Evolutionary conservation across 1,284 basidiomycete genomes (phyloP), one percentile per base, ranked within the genome.

Genomic region (Trametes hirsuta): DNA sequence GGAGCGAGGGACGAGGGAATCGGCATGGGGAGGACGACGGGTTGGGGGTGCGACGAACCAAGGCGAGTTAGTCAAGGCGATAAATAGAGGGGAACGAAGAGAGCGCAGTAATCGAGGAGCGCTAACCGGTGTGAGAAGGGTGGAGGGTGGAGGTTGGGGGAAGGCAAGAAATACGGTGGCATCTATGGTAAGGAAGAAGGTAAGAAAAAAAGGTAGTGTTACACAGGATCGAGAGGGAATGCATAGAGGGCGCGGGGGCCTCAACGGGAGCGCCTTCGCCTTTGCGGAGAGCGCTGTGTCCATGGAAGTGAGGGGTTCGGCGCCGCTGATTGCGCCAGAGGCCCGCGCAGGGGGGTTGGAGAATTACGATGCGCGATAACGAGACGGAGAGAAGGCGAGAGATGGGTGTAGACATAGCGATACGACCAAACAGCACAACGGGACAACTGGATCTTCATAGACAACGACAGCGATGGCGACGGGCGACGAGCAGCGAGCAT

Each of bases 1-100:
- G 34, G n/a, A 18, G 46, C 41, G 12, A 11, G 9, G 15, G 49
- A 30, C 21, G 42, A 46, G 53, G 30, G 30, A 18, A 18, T 18
- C 18, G 18, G 18, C 18, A 18, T 18, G 30, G 30, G 30, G 47
- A 35, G 42, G 30, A 18, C 37, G 37, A 21, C 25, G 8, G 42
- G 42, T 14, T 21, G 35, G 48, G 35, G 48, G 37, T 50, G 44
- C 40, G 45, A 25, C 49, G 48, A 61, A 61, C 47, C 61, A 62
- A 65, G 49, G 45, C 42, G 52, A 54, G 58, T 52, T 60, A 65
- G 58, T 61, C 64, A 65, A 65, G 47, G 61, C 25, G 53, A 65
- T 62, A 62, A 63, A 65, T 65, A 65, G 50, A n/a, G 9, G n/a
- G 46, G 49, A 59, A 49, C 24, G 22, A 34, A 6, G 8, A 35